phyloP scores from a whole-genome alignment of 2,329 filamentous ascomycete genomes.

The Onygenales sp. region DNA sequence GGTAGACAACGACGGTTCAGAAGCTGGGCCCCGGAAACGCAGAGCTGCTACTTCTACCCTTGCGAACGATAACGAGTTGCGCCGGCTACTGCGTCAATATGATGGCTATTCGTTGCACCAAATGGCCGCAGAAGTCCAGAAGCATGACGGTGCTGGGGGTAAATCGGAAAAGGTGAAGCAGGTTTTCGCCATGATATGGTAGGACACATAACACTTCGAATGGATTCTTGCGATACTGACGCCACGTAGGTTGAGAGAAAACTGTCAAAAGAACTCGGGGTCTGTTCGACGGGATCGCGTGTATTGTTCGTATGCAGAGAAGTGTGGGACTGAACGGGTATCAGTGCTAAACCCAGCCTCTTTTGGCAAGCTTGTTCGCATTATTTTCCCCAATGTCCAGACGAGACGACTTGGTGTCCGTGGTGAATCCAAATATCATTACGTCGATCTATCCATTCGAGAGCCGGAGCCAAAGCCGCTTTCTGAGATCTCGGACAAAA shows the following conservation, averaged over 20 bases:
- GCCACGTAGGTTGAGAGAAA: constrained; percentile 35
- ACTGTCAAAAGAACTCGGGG: constrained; percentile 36
- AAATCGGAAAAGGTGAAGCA: constrained; percentile 44
- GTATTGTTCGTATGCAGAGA: constrained; percentile 88
- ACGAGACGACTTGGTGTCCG: constrained; percentile 85
- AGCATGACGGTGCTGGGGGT: constrained; percentile 39
- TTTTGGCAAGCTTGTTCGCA: constrained; percentile 92
- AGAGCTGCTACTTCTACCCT: constrained; percentile 39
- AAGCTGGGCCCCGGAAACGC: constrained; percentile 34
- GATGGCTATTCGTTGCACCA: constrained; percentile 36
- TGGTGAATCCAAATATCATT: constrained; percentile 98
- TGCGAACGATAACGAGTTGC: constrained; percentile 41
- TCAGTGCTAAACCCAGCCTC: constrained; percentile 94
- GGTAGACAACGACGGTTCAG: constrained; percentile 35
- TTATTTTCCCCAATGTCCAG: constrained; percentile 91
- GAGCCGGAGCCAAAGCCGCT: constrained; percentile 33
- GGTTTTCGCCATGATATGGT: constrained; percentile 45
- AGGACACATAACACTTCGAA: constrained; percentile 11
- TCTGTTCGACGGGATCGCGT: constrained; percentile 89
- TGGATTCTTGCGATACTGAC: constrained; percentile 4
- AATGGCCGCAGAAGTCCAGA: constrained; percentile 40
- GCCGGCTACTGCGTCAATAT: constrained; percentile 38
- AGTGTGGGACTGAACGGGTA: constrained; percentile 86
- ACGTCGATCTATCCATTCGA: constrained; percentile 46
- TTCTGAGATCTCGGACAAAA: constrained; percentile 6